These are phyloP conservation scores for Pseudogymnoascus sp. DNA, from an alignment of 2,329 filamentous ascomycete species.

Conservation along the genomic window DNA sequence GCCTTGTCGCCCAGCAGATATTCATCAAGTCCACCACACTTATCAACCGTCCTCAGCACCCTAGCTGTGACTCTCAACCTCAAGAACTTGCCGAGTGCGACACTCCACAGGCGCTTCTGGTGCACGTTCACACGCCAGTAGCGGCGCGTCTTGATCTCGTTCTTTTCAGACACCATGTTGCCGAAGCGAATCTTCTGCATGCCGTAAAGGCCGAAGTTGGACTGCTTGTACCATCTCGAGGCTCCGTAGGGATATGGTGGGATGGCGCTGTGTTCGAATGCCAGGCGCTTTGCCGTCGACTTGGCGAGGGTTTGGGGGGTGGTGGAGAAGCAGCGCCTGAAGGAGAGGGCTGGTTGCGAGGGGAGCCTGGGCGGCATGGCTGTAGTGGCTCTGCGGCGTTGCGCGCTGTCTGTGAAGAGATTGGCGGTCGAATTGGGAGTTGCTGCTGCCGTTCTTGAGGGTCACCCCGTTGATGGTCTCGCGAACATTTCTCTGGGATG, in stretches of 20 bases:
- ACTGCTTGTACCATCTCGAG: constrained; percentile 68
- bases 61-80: constrained; percentile 62
- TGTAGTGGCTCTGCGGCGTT: constrained; percentile 4
- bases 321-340: constrained; percentile 29
- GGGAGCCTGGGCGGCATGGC: constrained; percentile 19
- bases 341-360: constrained; percentile 13
- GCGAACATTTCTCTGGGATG: constrained; percentile 4
- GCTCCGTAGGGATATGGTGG: constrained; percentile 68
- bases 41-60: constrained; percentile 68
- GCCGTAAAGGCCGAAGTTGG: constrained; percentile 68
- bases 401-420: neutral
- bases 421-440: neutral
- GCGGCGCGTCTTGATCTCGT: constrained; percentile 63
- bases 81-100: constrained; percentile 53
- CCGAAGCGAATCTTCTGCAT: constrained; percentile 65
- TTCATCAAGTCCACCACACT: constrained; percentile 80
- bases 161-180: constrained; percentile 63
- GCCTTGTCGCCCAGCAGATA: constrained; percentile 80
- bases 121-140: constrained; percentile 65
- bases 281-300: constrained; percentile 31
- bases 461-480: constrained; percentile 6
- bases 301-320: constrained; percentile 25
- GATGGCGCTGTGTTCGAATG: constrained; percentile 28
- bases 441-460: neutral
- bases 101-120: constrained; percentile 59